These are phyloP conservation scores for Tarenaya hassleriana DNA, from an alignment of 345 rosid genomes.

Conservation along the genomic window DNA sequence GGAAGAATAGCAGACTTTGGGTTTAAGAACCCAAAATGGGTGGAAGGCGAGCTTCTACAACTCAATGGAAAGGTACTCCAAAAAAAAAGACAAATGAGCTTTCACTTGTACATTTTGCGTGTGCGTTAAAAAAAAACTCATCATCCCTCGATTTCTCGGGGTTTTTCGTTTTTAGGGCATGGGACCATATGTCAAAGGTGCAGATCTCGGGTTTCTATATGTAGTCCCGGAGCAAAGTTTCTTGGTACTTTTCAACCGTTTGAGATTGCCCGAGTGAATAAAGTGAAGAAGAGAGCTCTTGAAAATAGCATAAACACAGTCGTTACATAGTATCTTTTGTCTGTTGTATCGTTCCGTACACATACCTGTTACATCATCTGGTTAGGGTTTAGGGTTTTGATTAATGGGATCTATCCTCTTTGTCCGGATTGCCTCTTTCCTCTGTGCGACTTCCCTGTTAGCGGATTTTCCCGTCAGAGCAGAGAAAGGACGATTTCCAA, in stretches of 20 bases:
- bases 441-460: no score
- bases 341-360: no score
- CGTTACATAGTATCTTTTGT: no score
- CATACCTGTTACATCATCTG: no score
- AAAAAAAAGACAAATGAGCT: not conserved
- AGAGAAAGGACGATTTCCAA: no score
- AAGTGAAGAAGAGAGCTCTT: not conserved
- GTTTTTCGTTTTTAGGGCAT: conserved; percentile 51
- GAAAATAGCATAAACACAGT: no score
- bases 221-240: conserved; percentile 84
- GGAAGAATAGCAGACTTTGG: conserved; percentile 90
- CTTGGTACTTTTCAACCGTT: conserved; percentile 81
- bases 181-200: conserved; percentile 73
- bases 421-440: no score
- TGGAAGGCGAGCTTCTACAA: conserved; percentile 82
- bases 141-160: not conserved
- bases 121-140: conserved; percentile 6
- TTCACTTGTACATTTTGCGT: not conserved
- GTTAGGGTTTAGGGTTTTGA: no score
- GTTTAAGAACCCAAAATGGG: conserved; percentile 78
- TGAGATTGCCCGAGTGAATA: conserved; percentile 60
- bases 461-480: no score
- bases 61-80: conserved; percentile 71
- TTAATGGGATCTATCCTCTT: no score
- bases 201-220: conserved; percentile 87